Conservation (phyloP, 2,329 filamentous ascomycete genomes). For the Amauroascus verrucosus region DNA sequence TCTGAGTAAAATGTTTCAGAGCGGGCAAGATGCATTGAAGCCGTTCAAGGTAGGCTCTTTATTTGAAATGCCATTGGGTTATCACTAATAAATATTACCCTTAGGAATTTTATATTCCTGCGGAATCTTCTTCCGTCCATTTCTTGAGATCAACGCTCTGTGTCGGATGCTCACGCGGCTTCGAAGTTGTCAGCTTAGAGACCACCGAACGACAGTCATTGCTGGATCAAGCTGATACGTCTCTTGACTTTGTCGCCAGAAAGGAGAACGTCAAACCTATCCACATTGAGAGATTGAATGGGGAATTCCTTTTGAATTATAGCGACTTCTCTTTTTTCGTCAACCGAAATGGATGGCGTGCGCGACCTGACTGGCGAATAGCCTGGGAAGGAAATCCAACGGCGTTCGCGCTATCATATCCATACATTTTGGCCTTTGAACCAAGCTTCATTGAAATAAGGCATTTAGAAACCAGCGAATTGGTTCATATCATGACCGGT, state of each 20-base stretch:
- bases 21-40: constrained; percentile 86
- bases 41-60: constrained; percentile 60
- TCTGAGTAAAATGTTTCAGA: constrained; percentile 89
- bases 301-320: constrained; percentile 96
- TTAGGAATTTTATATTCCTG: constrained; percentile 92
- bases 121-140: constrained; percentile 95
- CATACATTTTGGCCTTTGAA: constrained; percentile 95
- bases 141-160: constrained; percentile 95
- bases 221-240: constrained; percentile 94
- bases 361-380: constrained; percentile 90
- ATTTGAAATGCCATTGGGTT: neutral
- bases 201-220: constrained; percentile 97
- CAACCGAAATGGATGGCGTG: constrained; percentile 95
- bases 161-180: constrained; percentile 88
- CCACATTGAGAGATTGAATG: constrained; percentile 92
- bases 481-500: constrained; percentile 89
- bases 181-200: constrained; percentile 92
- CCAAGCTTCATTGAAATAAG: constrained; percentile 94
- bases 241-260: constrained; percentile 88
- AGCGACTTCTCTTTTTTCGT: constrained; percentile 99
- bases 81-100: constrained; percentile 1
- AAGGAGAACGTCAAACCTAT: constrained; percentile 92
- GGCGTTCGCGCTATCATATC: constrained; percentile 87
- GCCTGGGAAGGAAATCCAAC: constrained; percentile 93
- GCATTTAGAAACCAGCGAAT: constrained; percentile 81